phyloP scores from a whole-genome alignment of 2,329 filamentous ascomycete genomes.

The Fusarium sp. region DNA sequence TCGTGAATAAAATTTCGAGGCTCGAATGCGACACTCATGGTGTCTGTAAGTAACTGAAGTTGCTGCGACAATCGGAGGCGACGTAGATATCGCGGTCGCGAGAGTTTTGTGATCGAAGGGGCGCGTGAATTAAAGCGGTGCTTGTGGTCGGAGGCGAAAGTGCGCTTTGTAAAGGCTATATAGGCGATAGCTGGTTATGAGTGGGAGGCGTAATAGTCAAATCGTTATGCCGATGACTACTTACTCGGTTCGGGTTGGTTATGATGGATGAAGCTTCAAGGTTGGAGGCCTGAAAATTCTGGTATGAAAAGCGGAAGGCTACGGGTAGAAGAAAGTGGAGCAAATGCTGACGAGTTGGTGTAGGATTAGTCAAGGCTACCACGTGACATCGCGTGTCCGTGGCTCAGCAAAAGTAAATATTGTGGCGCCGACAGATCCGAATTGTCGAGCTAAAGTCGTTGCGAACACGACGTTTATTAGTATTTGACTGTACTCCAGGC shows the following conservation, averaged over 20 bases:
- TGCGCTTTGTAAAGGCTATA: not conserved
- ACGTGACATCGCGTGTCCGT: constrained; percentile 48
- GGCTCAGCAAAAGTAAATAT: constrained; percentile 32
- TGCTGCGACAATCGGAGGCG: constrained; percentile 17
- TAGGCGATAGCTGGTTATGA: not conserved
- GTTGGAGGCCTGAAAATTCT: constrained; percentile 54
- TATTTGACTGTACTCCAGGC: constrained; percentile 43
- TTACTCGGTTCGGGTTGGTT: constrained; percentile 20
- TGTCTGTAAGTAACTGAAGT: constrained; percentile 40
- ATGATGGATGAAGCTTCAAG: constrained; percentile 38
- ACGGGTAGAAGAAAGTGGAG: constrained; percentile 40
- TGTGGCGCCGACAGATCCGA: constrained; percentile 45
- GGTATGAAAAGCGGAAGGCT: constrained; percentile 50
- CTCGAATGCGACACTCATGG: constrained; percentile 67
- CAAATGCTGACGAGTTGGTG: constrained; percentile 40
- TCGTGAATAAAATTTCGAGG: constrained; percentile 62
- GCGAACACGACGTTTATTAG: constrained; percentile 43
- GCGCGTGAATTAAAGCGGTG: constrained; percentile 23
- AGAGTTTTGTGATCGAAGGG: constrained; percentile 14
- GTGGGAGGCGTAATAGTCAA: constrained; percentile 8
- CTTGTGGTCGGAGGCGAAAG: not conserved
- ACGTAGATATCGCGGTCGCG: constrained; percentile 32
- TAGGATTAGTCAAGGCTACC: constrained; percentile 48
- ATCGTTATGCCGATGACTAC: constrained; percentile 25
- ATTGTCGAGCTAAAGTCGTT: constrained; percentile 17